Evolutionary conservation across 768 basidiomycete genomes (phyloP).

Genomic region (Cantharellus anzutake): DNA sequence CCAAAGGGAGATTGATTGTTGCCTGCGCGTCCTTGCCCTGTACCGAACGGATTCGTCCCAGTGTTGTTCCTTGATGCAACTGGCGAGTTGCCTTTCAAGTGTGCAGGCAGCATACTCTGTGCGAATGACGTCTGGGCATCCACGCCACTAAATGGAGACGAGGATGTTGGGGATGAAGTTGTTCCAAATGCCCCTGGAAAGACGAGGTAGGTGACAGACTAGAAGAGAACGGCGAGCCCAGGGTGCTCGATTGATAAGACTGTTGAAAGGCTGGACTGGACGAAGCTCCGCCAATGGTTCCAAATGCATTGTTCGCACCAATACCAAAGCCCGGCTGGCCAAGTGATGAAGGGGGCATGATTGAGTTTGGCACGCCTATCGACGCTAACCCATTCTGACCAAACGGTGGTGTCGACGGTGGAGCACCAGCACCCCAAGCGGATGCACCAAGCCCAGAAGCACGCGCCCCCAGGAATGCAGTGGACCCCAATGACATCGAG

Average conservation of each 20-base stretch:
- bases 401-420: too few species aligned
- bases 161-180: background rate
- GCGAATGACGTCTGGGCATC: background rate
- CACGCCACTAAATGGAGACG: background rate
- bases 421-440: too few species aligned
- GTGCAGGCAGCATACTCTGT: slow-evolving; percentile 1
- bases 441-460: too few species aligned
- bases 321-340: too few species aligned
- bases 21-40: background rate
- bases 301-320: too few species aligned
- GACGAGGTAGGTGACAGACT: background rate
- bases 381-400: too few species aligned
- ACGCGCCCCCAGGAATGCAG: too few species aligned
- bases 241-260: background rate
- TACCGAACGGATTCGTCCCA: background rate
- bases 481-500: too few species aligned
- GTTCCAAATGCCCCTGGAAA: background rate
- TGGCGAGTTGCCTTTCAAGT: background rate
- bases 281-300: background rate
- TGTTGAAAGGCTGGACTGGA: background rate
- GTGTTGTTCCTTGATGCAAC: background rate
- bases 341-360: too few species aligned
- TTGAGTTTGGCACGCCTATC: too few species aligned
- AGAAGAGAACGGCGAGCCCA: background rate
- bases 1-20: too few species aligned